Conservation (phyloP, 2,329 filamentous ascomycete genomes). For the Ophiostoma novo-ulmi region DNA sequence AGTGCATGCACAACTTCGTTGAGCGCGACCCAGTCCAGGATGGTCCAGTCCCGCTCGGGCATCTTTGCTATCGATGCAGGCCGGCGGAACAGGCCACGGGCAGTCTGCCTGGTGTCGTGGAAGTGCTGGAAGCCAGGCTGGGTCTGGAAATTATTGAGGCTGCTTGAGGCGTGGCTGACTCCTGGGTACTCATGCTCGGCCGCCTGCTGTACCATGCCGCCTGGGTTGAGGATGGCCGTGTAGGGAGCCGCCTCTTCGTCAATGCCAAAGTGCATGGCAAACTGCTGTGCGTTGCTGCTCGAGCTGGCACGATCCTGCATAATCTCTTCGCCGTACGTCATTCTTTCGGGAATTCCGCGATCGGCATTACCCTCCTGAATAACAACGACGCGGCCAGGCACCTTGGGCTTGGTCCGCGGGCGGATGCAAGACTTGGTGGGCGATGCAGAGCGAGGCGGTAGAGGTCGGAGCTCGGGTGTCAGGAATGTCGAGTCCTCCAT, state of each 20-base stretch:
- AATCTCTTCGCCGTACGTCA: conserved; percentile 40
- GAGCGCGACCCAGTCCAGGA: conserved; percentile 49
- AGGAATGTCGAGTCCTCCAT: conserved; percentile 37
- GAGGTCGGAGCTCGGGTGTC: conserved; percentile 43
- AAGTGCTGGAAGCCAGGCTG: not conserved
- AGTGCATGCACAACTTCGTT: conserved; percentile 47
- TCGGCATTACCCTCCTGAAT: conserved; percentile 34
- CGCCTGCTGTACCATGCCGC: not conserved
- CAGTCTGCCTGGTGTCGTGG: not conserved
- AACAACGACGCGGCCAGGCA: conserved; percentile 54
- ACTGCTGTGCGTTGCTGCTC: conserved; percentile 6
- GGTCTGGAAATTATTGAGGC: not conserved
- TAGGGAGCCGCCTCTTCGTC: not conserved
- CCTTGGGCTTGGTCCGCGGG: conserved; percentile 53
- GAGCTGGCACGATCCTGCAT: conserved; percentile 2
- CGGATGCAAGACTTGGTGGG: conserved; percentile 54
- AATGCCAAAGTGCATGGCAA: conserved; percentile 25
- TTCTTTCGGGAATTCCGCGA: conserved; percentile 41
- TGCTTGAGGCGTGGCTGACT: not conserved
- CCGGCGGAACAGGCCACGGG: not conserved
- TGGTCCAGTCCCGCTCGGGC: conserved; percentile 26
- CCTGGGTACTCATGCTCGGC: not conserved
- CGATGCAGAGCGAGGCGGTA: conserved; percentile 49
- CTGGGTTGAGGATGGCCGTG: not conserved
- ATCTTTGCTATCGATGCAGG: conserved; percentile 19